Percentiles rank a stretch among this genome's conserved stretches.
These are phyloP conservation scores for Colletotrichum sp. DNA, from an alignment of 2,329 filamentous ascomycete genomes.

Conservation along the genomic window DNA sequence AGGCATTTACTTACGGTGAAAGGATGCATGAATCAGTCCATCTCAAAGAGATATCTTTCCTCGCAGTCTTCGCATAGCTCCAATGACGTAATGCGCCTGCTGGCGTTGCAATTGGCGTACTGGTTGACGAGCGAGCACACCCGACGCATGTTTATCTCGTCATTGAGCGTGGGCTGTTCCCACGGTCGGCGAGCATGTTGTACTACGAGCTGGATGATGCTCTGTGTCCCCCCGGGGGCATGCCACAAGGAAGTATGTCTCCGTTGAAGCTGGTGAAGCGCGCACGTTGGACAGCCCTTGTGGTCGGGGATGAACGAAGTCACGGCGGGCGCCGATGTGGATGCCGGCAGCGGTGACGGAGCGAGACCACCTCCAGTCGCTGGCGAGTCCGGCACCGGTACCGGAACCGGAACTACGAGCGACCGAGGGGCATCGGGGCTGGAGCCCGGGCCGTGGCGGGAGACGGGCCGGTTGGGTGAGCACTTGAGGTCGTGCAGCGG, in stretches of 20 bases:
- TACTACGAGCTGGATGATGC: background rate
- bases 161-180: background rate
- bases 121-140: background rate
- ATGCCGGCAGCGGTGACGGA: background rate
- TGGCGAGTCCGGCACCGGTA: background rate
- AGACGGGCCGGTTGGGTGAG: background rate
- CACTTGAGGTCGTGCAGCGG: background rate
- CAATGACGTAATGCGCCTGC: background rate
- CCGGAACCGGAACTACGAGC: background rate
- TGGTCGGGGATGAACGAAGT: background rate
- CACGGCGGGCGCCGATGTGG: background rate
- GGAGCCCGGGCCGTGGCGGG: background rate
- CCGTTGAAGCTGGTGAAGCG: background rate
- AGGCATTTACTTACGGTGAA: background rate
- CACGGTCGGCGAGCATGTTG: background rate
- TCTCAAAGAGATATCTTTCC: background rate
- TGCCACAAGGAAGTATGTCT: background rate
- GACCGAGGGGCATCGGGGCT: background rate
- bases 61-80: background rate
- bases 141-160: background rate
- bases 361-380: background rate
- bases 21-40: background rate
- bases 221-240: background rate
- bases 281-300: background rate
- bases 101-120: background rate